Evolutionary conservation across 306 rosid species (phyloP), one percentile per base, ranked within the genome.

Genomic region (Glycine tomentella): DNA sequence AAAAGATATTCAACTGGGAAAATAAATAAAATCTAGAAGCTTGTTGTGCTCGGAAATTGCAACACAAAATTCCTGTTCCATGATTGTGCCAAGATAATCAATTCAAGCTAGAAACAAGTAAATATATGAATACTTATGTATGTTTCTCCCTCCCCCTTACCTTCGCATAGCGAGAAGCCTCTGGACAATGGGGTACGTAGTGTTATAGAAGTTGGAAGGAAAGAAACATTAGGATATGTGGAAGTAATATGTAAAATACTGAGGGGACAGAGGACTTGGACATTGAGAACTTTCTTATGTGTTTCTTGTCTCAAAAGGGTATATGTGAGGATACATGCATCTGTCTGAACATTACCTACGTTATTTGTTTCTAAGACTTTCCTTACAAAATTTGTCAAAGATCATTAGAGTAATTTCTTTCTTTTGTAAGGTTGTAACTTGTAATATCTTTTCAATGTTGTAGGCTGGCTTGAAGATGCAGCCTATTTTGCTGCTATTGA

Each of bases 401-500:
- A 45, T 78, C 51, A 82, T 44, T 38, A 15, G n/a, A 73, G 67
- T 55, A 16, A 51, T 73, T 52, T 80, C 59, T 80, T 7, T 64
- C 70, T 7, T 36, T 42, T 78, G 79, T 70, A 58, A 72, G 80
- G 82, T 69, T 64, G 61, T 81, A 76, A 73, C 78, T 68, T 57
- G 62, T 83, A 74, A 74, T 84, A 49, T 76, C 78, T 82, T 49
- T 52, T 62, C 34, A 46, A 66, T 75, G 57, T 82, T 88, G 79
- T 80, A 95, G 99, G 97, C 78, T 95, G 99, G 99, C 97, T 95
- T 65, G 92, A 91, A 84, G 99, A 95, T 88, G 97, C 97, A 62
- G 99, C 99, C 58, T 95, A 89, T 87, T 95, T 95, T 88, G 95
- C 99, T 83, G 95, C 99, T 57, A 95, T 95, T 84, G 99, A 95